Conservation (phyloP, 139 green algal genomes). For the Volvox africanus region DNA sequence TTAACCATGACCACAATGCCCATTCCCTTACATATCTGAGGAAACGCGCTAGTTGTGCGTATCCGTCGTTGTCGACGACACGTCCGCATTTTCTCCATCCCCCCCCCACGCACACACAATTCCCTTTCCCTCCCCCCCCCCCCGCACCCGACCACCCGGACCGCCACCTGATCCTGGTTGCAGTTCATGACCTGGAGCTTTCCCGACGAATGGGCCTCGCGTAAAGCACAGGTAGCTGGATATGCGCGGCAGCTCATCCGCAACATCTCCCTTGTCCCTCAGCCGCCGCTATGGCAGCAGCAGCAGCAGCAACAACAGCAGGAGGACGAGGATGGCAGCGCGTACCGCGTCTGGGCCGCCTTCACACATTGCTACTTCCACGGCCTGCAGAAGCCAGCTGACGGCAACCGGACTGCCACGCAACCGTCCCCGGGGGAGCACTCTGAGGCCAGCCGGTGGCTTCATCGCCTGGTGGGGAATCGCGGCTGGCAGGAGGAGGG, state of each 20-base stretch:
- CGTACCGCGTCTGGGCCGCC: slow-evolving; percentile 1
- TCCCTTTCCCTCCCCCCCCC: no score
- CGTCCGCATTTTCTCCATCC: not conserved
- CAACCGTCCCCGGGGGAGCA: no score
- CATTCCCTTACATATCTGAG: no score
- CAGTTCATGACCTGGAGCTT: not conserved
- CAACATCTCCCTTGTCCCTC: not conserved
- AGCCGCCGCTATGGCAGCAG: not conserved
- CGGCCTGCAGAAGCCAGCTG: not conserved
- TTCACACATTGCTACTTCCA: slow-evolving; percentile 42
- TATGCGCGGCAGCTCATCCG: not conserved
- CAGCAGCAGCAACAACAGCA: no score
- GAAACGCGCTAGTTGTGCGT: no score
- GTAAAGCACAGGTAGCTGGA: not conserved
- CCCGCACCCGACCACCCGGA: no score
- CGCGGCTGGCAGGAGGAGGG: not conserved
- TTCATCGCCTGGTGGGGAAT: not conserved
- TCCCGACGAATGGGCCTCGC: not conserved
- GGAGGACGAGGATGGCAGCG: no score
- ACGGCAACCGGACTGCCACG: not conserved
- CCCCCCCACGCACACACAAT: not conserved
- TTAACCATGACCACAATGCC: no score
- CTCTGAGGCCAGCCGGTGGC: not conserved
- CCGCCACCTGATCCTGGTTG: not conserved
- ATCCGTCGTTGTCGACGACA: no score